Evolutionary conservation across 139 green algal genomes (phyloP), one percentile per base, ranked within the genome.

Genomic region (Pleodorina starrii): DNA sequence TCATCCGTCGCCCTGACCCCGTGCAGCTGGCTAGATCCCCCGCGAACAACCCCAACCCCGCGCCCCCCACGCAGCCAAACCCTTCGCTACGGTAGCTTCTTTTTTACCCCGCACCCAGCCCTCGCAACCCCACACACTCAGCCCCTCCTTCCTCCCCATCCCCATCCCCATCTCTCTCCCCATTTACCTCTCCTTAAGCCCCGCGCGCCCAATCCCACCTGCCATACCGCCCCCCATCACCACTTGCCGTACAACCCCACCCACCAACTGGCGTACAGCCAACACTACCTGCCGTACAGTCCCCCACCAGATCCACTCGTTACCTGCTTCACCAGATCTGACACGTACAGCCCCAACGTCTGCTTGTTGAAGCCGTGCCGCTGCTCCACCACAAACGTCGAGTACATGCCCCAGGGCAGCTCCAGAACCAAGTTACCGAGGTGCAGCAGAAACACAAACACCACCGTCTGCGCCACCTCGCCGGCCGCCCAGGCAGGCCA

Each of bases 341-440:
- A 89, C 0, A 97, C 40, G 75, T 97, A 99, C 4, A 97, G 91
- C 6, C 51, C 32, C n/a, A 80, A 38, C 0, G 95, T 98, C 85
- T 97, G 96, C 84, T 97, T 97, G 95, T 99, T 99, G 94, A 99
- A 99, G 59, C 97, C 97, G 80, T 99, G 97, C 17, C 89, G 84
- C 44, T 95, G 50, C 82, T 91, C 81, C 46, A 89, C 75, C 71
- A 90, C 85, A 72, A 89, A 99, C 0, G 97, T 99, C 23, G 25
- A 84, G 91, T 96, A 99, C 6, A 94, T 48, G 14, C 76, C 92
- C 94, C 95, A 99, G 0, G 97, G 97, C 74, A 99, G 43, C 32
- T 89, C 87, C 79, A 95, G 85, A 12, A 95, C 38, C 72, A 90
- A 50, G 29, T 89, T 89, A 27, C 93, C 83, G 38, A 90, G 48